Conservation (phyloP, 2,329 filamentous ascomycete genomes). For the Colletotrichum liaoningense region DNA sequence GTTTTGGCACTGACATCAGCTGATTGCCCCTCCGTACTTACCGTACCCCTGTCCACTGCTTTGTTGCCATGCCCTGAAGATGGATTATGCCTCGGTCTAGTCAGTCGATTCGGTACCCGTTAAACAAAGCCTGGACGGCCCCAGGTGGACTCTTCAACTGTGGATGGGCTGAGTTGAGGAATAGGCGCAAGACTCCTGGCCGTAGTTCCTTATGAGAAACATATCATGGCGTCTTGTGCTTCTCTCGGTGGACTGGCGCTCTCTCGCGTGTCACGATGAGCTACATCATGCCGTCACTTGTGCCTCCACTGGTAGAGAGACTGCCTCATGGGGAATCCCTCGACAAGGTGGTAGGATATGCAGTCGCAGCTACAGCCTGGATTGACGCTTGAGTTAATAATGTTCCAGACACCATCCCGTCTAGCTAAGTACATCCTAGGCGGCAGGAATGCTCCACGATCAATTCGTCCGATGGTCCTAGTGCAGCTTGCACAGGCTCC, state of each 20-base stretch:
- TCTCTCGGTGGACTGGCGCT: background rate
- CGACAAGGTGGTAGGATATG: no score
- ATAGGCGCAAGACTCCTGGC: fast-evolving
- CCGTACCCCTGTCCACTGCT: background rate
- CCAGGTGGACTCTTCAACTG: background rate
- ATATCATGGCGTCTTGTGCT: background rate
- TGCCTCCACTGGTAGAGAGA: no score
- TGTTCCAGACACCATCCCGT: no score
- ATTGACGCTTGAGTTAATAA: background rate
- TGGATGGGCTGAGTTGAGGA: background rate
- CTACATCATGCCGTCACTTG: no score
- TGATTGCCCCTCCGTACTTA: background rate
- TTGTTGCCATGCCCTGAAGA: background rate
- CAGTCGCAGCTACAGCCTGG: no score
- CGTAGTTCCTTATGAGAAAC: background rate
- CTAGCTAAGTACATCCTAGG: background rate
- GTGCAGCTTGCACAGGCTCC: no score
- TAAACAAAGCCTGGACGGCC: background rate
- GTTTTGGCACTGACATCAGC: conserved; percentile 19
- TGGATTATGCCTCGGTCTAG: background rate
- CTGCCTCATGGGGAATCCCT: no score
- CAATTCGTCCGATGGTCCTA: background rate
- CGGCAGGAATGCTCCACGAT: background rate
- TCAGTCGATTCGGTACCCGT: background rate
- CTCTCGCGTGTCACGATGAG: background rate